Percentiles rank a stretch among this genome's conserved stretches.
Conservation (phyloP, 441 rosid genomes). For the Eruca vesicaria region DNA sequence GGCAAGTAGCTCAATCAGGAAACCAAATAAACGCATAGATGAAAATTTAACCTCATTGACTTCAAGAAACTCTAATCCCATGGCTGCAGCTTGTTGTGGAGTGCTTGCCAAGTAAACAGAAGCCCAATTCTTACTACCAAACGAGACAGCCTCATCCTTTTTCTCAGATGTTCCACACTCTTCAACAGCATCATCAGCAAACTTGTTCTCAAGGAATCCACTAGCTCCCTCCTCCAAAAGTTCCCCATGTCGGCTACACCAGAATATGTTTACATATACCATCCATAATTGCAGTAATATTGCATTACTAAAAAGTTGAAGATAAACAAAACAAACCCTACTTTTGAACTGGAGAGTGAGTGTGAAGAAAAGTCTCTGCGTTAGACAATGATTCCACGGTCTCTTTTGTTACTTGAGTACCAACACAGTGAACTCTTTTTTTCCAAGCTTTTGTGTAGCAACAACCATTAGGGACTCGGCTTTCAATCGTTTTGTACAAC, state of each 20-base stretch:
- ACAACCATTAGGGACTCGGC: conserved; percentile 75
- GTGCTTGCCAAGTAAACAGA: conserved; percentile 98
- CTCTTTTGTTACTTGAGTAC: conserved; percentile 77
- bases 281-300: conserved; percentile 15
- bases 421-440: conserved; percentile 93
- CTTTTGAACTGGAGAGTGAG: conserved; percentile 86
- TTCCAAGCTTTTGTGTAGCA: conserved; percentile 98
- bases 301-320: conserved; percentile 20
- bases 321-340: conserved; percentile 35
- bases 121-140: conserved; percentile 91
- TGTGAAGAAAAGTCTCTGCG: conserved; percentile 92
- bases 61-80: conserved; percentile 98
- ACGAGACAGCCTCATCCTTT: conserved; percentile 51
- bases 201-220: conserved; percentile 88
- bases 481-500: conserved; percentile 85
- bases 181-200: conserved; percentile 47
- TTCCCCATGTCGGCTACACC: conserved; percentile 84
- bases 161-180: conserved; percentile 52
- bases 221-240: conserved; percentile 99
- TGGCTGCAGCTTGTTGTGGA: conserved; percentile 94
- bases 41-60: conserved; percentile 80
- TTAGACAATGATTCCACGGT: conserved; percentile 61
- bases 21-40: conserved; percentile 24
- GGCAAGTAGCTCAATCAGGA: not conserved
- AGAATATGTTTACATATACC: conserved; percentile 31